Percentiles rank a stretch among this genome's conserved stretches.
phyloP scores from a whole-genome alignment of 257 asterid genomes.

The Anisodus tanguticus region DNA sequence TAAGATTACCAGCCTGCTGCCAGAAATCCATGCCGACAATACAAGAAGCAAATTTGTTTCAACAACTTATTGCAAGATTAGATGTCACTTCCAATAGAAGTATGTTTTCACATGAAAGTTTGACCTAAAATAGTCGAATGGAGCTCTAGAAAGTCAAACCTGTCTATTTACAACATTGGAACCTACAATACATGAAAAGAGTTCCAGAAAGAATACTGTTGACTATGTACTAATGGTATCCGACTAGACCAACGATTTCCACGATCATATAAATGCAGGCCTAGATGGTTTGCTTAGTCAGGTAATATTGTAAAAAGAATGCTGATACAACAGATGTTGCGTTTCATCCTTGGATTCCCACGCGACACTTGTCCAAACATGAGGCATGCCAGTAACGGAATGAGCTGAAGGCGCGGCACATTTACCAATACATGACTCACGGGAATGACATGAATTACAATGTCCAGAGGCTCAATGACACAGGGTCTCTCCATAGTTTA shows the following conservation, averaged over 20 bases:
- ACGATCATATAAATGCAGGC: conserved; percentile 40
- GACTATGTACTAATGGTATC: conserved; percentile 68
- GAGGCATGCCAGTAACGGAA: conserved; percentile 28
- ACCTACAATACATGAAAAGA: conserved; percentile 43
- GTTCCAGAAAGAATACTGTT: conserved; percentile 59
- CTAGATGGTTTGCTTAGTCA: conserved; percentile 30
- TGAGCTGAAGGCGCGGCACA: conserved; percentile 25
- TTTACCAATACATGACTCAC: conserved; percentile 31
- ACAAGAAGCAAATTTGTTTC: neutral
- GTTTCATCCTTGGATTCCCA: conserved; percentile 37
- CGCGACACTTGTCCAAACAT: neutral
- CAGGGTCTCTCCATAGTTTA: conserved; percentile 71
- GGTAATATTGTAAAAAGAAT: conserved; percentile 33
- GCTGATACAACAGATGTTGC: conserved; percentile 37
- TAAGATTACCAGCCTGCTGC: neutral
- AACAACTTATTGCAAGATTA: conserved; percentile 4
- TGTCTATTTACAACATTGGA: conserved; percentile 50
- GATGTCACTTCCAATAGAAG: conserved; percentile 5
- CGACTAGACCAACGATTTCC: conserved; percentile 46
- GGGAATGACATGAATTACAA: conserved; percentile 31
- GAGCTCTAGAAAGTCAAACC: conserved; percentile 46
- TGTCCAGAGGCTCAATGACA: conserved; percentile 52
- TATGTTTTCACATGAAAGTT: neutral
- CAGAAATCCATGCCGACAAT: neutral
- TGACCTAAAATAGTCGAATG: conserved; percentile 30